Conservation (phyloP, 108 stramenopile genomes). For the Nannochloropsis gaditana region DNA sequence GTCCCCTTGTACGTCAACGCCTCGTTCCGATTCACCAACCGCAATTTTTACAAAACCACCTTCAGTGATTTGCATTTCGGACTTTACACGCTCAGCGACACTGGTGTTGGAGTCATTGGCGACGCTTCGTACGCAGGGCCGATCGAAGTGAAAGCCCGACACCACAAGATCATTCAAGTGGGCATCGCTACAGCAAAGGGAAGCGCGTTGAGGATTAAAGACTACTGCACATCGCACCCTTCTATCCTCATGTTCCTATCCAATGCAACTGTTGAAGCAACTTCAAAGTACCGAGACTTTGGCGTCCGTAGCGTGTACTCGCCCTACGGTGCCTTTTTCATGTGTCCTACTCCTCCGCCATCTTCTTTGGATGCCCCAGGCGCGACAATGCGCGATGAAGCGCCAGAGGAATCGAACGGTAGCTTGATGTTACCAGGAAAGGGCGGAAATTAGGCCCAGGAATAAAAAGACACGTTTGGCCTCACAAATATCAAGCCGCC, state of each 20-base stretch:
- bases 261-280: conserved; percentile 4
- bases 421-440: too few species aligned
- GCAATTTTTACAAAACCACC: conserved; percentile 11
- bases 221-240: conserved; percentile 12
- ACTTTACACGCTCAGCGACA: neutral
- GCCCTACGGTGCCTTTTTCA: neutral
- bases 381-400: too few species aligned
- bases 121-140: neutral
- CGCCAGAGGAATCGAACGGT: too few species aligned
- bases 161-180: neutral
- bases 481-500: too few species aligned
- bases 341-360: neutral
- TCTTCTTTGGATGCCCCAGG: neutral
- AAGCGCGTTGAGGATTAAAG: neutral
- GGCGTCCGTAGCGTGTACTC: neutral
- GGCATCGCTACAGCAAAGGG: neutral
- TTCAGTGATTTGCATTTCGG: neutral
- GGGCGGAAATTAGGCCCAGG: too few species aligned
- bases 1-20: neutral
- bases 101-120: neutral
- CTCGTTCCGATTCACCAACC: neutral
- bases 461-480: too few species aligned
- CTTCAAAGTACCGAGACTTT: neutral
- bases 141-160: conserved; percentile 1
- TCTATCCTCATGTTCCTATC: conserved; percentile 15